These are phyloP conservation scores for Bryoglossum gracile DNA, from an alignment of 495 filamentous ascomycete genomes.

Conservation along the genomic window DNA sequence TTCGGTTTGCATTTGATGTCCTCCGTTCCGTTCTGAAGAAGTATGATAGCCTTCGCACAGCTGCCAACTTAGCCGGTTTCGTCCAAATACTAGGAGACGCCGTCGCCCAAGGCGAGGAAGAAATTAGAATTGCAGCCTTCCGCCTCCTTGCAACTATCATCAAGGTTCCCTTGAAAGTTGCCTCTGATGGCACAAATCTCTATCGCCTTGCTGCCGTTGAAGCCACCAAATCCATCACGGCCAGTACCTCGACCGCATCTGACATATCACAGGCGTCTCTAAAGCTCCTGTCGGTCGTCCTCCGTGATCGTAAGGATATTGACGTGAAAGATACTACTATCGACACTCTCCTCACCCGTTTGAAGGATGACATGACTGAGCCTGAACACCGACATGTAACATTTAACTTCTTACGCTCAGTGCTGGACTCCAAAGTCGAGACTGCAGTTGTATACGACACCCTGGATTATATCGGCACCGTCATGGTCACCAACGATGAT, in stretches of 20 bases:
- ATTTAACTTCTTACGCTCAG: constrained; percentile 85
- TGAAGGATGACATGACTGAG: constrained; percentile 87
- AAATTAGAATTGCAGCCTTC: constrained; percentile 79
- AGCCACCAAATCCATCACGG: constrained; percentile 57
- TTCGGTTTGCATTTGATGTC: constrained; percentile 79
- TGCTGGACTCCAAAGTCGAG: constrained; percentile 76
- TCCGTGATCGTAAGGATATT: constrained; percentile 70
- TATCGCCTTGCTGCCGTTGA: constrained; percentile 81
- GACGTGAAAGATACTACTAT: constrained; percentile 73
- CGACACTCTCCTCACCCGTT: constrained; percentile 72
- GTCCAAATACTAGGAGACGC: constrained; percentile 84
- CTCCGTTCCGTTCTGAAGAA: constrained; percentile 75
- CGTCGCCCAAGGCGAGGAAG: constrained; percentile 73
- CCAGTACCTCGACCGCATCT: constrained; percentile 63
- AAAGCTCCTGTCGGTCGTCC: constrained; percentile 77
- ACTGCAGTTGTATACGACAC: constrained; percentile 86
- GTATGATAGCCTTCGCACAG: constrained; percentile 67
- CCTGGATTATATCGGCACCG: constrained; percentile 75
- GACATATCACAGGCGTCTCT: constrained; percentile 80
- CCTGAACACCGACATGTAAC: constrained; percentile 83
- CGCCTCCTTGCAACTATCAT: constrained; percentile 77
- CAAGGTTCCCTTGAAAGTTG: constrained; percentile 68
- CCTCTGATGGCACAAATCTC: constrained; percentile 60
- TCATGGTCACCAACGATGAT: constrained; percentile 96
- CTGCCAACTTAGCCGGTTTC: constrained; percentile 73